Evolutionary conservation across 148 eudicot genomes (phyloP).

Genomic region (Oxyria digyna): DNA sequence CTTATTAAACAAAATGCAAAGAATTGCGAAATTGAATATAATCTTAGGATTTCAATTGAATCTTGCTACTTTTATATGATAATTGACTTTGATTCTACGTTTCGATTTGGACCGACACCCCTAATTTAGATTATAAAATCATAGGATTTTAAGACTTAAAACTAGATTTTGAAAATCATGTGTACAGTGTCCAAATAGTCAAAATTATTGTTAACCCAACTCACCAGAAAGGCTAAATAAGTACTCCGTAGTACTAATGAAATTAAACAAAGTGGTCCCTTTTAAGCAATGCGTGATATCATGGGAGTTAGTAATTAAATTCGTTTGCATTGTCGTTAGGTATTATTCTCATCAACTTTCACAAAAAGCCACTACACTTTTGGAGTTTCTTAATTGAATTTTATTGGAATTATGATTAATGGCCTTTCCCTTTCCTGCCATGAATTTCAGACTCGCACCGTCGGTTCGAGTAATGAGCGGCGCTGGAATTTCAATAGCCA

Average conservation of each 20-base stretch:
- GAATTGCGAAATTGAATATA: too few relatives aligned
- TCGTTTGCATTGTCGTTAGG: not conserved
- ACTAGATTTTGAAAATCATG: too few relatives aligned
- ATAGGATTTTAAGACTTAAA: too few relatives aligned
- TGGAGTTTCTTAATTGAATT: slow-evolving; percentile 5
- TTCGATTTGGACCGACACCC: too few relatives aligned
- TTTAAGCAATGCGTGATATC: not conserved
- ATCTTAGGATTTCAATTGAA: too few relatives aligned
- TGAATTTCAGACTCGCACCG: not conserved
- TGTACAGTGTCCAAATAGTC: not conserved
- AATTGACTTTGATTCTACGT: too few relatives aligned
- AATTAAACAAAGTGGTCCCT: not conserved
- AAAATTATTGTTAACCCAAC: slow-evolving; percentile 6
- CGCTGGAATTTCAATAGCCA: slow-evolving; percentile 15
- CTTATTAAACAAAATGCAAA: too few relatives aligned
- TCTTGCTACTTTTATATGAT: too few relatives aligned
- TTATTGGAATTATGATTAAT: not conserved
- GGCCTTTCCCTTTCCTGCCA: not conserved
- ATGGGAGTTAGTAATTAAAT: slow-evolving; percentile 1
- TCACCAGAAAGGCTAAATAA: not conserved
- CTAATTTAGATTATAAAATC: too few relatives aligned
- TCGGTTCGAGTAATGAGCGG: slow-evolving; percentile 5
- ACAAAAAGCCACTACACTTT: slow-evolving; percentile 2
- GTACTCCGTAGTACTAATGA: not conserved
- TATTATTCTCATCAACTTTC: slow-evolving; percentile 3